These are phyloP conservation scores for Trametes sp. DNA, from an alignment of 1,284 basidiomycete species.

Conservation along the genomic window DNA sequence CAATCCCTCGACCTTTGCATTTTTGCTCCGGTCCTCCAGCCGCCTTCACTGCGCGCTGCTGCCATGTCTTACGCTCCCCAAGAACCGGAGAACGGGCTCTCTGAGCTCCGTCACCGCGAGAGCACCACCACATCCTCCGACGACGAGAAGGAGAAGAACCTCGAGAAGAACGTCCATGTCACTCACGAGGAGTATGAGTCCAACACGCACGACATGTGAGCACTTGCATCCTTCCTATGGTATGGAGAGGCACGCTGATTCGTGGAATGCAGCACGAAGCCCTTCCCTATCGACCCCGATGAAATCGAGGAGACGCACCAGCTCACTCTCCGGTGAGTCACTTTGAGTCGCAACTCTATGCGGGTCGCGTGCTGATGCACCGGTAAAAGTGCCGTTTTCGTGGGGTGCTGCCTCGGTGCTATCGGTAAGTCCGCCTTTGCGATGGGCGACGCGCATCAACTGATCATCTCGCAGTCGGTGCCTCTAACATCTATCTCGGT, in stretches of 20 bases:
- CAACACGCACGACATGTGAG: constrained; percentile 27
- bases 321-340: constrained; percentile 54
- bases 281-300: constrained; percentile 62
- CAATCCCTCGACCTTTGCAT: constrained; percentile 5
- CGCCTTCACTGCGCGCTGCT: constrained; percentile 25
- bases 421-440: constrained; percentile 48
- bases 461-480: constrained; percentile 31
- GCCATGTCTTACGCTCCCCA: constrained; percentile 24
- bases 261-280: constrained; percentile 34
- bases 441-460: background rate
- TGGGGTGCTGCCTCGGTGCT: constrained; percentile 67
- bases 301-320: constrained; percentile 60
- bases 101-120: constrained; percentile 23
- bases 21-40: constrained; percentile 6
- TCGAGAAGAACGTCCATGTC: constrained; percentile 9
- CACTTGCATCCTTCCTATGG: background rate
- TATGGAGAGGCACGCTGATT: no score
- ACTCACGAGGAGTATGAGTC: constrained; percentile 12
- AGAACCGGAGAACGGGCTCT: constrained; percentile 24
- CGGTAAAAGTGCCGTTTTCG: constrained; percentile 56
- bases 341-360: background rate
- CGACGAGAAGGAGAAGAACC: constrained; percentile 17
- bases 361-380: background rate
- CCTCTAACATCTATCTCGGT: constrained; percentile 61
- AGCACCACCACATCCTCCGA: constrained; percentile 21